Evolutionary conservation across 768 basidiomycete species (phyloP).

Genomic region (Lentinula raphanica): DNA sequence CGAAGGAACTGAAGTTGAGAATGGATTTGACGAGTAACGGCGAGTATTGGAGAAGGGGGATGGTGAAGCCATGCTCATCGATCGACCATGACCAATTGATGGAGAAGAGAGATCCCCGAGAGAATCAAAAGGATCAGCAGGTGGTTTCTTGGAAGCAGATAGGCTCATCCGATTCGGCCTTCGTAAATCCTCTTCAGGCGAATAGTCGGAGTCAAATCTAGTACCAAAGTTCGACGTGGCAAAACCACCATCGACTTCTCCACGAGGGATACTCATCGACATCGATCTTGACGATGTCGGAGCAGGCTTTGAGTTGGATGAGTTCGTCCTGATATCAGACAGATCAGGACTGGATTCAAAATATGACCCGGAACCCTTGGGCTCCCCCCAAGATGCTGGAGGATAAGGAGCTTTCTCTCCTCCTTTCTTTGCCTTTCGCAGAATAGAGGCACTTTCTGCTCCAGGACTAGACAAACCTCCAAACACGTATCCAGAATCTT

Average conservation of each 20-base stretch:
- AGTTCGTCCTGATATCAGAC: conserved; percentile 3
- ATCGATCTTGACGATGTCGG: conserved; percentile 30
- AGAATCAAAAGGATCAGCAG: conserved; percentile 27
- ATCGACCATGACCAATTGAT: conserved; percentile 10
- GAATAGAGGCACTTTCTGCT: conserved; percentile 24
- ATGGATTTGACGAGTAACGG: conserved; percentile 10
- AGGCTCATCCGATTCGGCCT: conserved; percentile 20
- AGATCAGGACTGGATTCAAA: conserved; percentile 29
- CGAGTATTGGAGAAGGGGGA: conserved; percentile 4
- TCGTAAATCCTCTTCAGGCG: conserved; percentile 23
- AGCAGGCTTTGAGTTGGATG: not conserved
- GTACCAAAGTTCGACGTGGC: conserved; percentile 31
- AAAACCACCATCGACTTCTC: not conserved
- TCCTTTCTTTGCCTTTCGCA: conserved; percentile 44
- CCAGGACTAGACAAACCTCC: conserved; percentile 42
- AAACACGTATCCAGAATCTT: conserved; percentile 52
- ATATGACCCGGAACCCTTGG: conserved; percentile 46
- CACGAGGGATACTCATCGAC: conserved; percentile 10
- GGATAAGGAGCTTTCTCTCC: conserved; percentile 44
- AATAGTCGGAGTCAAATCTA: conserved; percentile 40
- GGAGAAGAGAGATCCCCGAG: conserved; percentile 15
- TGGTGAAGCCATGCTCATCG: conserved; percentile 11
- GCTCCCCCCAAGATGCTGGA: conserved; percentile 56
- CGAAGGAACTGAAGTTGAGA: not conserved
- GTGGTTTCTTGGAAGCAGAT: conserved; percentile 19